Evolutionary conservation across 2,329 filamentous ascomycete species (phyloP).

Genomic region (Epichloe festucae): DNA sequence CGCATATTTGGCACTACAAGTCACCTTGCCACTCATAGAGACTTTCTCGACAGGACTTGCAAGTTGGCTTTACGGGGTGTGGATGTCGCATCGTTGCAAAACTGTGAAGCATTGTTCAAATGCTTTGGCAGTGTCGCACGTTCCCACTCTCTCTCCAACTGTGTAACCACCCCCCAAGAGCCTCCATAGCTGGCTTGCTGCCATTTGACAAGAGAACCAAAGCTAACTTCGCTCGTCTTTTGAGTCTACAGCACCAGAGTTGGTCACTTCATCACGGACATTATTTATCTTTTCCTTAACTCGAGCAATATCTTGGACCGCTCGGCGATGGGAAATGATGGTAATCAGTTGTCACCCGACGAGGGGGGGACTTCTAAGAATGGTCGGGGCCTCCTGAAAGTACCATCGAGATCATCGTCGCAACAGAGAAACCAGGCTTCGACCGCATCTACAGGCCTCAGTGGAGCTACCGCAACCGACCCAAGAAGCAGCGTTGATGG

Average conservation of each 20-base stretch:
- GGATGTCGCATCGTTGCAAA: background rate
- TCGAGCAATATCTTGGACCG: slow-evolving; percentile 21
- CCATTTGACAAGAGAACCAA: background rate
- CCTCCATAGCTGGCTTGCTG: background rate
- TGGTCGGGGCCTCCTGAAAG: slow-evolving; percentile 39
- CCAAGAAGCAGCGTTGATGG: slow-evolving; percentile 49
- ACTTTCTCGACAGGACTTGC: background rate
- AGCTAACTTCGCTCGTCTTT: background rate
- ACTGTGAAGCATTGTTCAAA: background rate
- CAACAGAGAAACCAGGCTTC: slow-evolving; percentile 45
- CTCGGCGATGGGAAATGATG: slow-evolving; percentile 30
- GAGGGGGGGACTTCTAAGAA: slow-evolving; percentile 33
- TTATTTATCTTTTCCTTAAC: background rate
- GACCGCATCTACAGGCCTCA: slow-evolving; percentile 45
- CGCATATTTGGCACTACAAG: background rate
- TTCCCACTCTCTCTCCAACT: background rate
- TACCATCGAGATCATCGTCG: slow-evolving; percentile 50
- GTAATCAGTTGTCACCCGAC: slow-evolving; percentile 27
- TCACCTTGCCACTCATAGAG: background rate
- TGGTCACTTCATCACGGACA: slow-evolving; percentile 6
- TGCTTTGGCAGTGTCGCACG: background rate
- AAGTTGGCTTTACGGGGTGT: background rate
- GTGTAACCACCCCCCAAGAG: background rate
- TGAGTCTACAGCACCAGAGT: background rate
- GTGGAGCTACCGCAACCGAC: slow-evolving; percentile 46